Conservation (phyloP, 176 grass and related monocot genomes). For the Aegilops bicornis region DNA sequence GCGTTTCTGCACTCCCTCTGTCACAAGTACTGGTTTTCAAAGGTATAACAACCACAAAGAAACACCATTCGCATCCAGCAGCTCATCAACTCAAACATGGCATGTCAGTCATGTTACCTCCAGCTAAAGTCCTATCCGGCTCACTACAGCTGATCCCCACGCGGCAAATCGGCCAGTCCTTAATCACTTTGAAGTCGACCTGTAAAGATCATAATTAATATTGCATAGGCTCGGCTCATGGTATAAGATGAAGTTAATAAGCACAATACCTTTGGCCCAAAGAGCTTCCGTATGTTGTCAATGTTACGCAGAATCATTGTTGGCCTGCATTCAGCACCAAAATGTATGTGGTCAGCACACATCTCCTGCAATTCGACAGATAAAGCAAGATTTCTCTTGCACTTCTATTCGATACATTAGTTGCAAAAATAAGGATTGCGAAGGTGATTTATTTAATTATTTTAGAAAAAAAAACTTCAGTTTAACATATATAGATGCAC, state of each 20-base stretch:
- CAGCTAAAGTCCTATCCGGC: neutral
- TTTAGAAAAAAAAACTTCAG: too few species aligned
- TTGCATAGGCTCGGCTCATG: neutral
- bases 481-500: too few species aligned
- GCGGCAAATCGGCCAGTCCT: constrained; percentile 64
- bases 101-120: constrained; percentile 1
- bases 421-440: neutral
- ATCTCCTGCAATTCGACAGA: neutral
- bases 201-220: constrained; percentile 31
- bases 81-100: neutral
- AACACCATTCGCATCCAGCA: too few species aligned
- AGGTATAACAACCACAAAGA: too few species aligned
- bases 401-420: neutral
- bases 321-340: constrained; percentile 46
- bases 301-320: constrained; percentile 81
- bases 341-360: neutral
- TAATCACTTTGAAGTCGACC: constrained; percentile 91
- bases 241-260: neutral
- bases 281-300: constrained; percentile 87
- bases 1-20: neutral
- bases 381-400: neutral
- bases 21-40: neutral
- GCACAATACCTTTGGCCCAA: constrained; percentile 80
- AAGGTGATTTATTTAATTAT: neutral
- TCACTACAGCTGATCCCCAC: constrained; percentile 47